A percentile compares a stretch with the other conserved stretches of the same genome.
Evolutionary conservation across 139 green algal species (phyloP).

Genomic region (Penium margaritaceum): DNA sequence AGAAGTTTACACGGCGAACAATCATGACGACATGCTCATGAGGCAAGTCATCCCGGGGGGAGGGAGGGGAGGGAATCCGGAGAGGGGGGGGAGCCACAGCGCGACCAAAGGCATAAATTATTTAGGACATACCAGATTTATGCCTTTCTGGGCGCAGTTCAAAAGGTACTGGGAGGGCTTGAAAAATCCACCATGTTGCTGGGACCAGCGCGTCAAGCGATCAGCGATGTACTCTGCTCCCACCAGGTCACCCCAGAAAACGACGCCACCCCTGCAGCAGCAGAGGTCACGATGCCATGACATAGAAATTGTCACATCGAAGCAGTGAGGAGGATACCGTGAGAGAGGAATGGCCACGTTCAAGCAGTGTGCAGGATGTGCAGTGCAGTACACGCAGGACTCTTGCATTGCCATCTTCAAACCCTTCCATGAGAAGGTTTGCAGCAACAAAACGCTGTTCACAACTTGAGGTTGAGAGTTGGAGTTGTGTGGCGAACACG

Average conservation of each 20-base stretch:
- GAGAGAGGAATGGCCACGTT: not conserved
- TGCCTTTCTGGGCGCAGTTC: conserved; percentile 25
- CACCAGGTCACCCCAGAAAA: conserved; percentile 39
- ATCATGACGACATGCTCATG: no score
- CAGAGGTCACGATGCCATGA: not conserved
- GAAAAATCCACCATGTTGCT: conserved; percentile 42
- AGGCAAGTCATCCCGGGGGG: no score
- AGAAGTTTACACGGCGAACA: no score
- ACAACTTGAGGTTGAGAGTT: no score
- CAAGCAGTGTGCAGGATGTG: not conserved
- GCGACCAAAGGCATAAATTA: no score
- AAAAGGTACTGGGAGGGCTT: conserved; percentile 30
- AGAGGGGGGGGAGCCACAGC: no score
- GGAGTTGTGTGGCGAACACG: no score
- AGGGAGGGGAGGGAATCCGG: no score
- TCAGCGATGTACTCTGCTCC: conserved; percentile 37
- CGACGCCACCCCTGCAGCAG: conserved; percentile 36
- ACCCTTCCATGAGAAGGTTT: not conserved
- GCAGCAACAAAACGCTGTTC: not conserved
- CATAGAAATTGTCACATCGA: not conserved
- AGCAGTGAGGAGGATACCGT: not conserved
- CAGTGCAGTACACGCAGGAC: not conserved
- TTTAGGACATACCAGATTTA: conserved; percentile 46
- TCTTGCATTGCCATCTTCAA: not conserved
- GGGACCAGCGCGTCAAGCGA: conserved; percentile 26